Base-by-base conservation (phyloP, 257 asterid genomes). In the Dorcoceras hygrometricum region DNA sequence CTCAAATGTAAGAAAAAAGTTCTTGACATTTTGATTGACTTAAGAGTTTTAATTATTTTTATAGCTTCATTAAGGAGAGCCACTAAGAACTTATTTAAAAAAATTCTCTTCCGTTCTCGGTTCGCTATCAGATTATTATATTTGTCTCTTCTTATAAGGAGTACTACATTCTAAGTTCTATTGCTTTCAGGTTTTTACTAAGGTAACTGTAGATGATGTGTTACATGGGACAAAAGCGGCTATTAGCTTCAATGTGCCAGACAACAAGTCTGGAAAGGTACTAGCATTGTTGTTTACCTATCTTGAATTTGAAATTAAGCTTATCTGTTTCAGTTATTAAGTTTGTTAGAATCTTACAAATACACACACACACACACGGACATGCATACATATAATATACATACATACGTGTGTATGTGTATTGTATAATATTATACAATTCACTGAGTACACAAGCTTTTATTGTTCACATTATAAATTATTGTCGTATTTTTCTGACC, bases 251-350 rank as follows among this genome's bases (percentile, higher is more conserved):
- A 80, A 54, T 55, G 78, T 90, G 57, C 97, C 97, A 34, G 93
- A 88, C 77, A 80, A 88, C 86, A 90, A 88, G 81, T 86, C 97
- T 22, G 87, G 96, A 69, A 90, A 90, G 97, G 97, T 90, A 80
- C 70, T 22, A 50, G 25, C 43, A 22, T n/a, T 55, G 28, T 70
- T 66, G 18, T 6, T 31, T 6, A 31, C 6, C 36, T 7, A 31
- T 34, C 14, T 1, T 1, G 43, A 34, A 9, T 34, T 14, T 34
- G 10, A 34, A 34, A 6, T 4, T 34, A 34, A 0, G 12, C 16
- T 8, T 0, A 34, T 34, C 46, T 34, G 46, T 34, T n/a, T 10
- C 46, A 34, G 14, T 34, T 8, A 8, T 34, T 2, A 34, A 34
- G 46, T 34, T 8, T 34, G 46, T 34, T 10, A 34, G 46, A 8